Conservation (phyloP, 352 stramenopile genomes). For the Halophytophthora batemanensis region DNA sequence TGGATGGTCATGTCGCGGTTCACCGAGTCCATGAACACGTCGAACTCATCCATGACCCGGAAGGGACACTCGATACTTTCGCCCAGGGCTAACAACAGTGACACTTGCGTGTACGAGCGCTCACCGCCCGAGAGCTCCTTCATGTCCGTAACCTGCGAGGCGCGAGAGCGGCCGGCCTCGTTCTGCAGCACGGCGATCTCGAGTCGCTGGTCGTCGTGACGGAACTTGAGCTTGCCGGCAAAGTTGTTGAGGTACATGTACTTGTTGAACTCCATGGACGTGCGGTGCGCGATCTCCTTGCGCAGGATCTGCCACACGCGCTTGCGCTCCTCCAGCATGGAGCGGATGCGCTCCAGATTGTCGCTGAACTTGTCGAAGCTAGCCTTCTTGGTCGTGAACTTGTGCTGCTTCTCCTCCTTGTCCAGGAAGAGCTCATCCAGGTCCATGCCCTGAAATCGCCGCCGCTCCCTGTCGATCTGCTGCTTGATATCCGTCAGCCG, state of each 20-base stretch:
- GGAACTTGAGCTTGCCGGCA: constrained; percentile 79
- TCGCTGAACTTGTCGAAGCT: constrained; percentile 60
- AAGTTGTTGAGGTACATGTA: constrained; percentile 87
- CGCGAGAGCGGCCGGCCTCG: constrained; percentile 57
- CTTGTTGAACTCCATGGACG: constrained; percentile 80
- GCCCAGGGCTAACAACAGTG: constrained; percentile 93
- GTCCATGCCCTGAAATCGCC: constrained; percentile 81
- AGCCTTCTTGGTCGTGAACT: constrained; percentile 63
- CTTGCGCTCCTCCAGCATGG: constrained; percentile 77
- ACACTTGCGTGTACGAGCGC: constrained; percentile 95
- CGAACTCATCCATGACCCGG: constrained; percentile 98
- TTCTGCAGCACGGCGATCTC: constrained; percentile 84
- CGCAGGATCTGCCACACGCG: constrained; percentile 72
- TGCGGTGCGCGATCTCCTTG: constrained; percentile 75
- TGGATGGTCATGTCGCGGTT: constrained; percentile 95
- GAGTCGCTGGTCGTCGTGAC: constrained; percentile 67
- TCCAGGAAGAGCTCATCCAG: constrained; percentile 70
- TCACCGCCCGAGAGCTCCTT: constrained; percentile 97
- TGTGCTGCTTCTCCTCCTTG: constrained; percentile 67
- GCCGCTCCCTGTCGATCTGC: constrained; percentile 73
- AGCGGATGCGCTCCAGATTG: constrained; percentile 59
- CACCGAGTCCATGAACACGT: constrained; percentile 99
- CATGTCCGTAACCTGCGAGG: constrained; percentile 93
- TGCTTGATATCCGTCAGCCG: constrained; percentile 74
- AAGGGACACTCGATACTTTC: constrained; percentile 92